These are phyloP conservation scores for Cryptosporidium sp. DNA, from an alignment of 169 alveolate species.

Conservation along the genomic window DNA sequence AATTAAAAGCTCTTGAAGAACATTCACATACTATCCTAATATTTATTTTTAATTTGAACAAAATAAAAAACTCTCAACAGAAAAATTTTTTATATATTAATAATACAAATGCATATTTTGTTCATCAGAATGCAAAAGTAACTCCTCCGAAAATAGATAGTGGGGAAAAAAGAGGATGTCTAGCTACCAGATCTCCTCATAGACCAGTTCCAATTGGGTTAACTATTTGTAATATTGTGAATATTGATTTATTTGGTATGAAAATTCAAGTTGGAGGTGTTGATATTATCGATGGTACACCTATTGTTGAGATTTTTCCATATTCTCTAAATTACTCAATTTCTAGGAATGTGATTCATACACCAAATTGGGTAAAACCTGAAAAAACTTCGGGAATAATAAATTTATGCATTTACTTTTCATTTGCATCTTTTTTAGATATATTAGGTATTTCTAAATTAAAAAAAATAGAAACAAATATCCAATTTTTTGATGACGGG, in stretches of 20 bases:
- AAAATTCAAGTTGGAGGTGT: conserved; percentile 21
- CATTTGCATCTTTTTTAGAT: conserved; percentile 51
- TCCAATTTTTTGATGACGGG: conserved; percentile 6
- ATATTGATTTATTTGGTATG: conserved; percentile 12
- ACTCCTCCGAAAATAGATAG: conserved; percentile 53
- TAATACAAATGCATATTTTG: conserved; percentile 1
- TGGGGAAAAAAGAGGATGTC: conserved; percentile 45
- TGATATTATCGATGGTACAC: conserved; percentile 53
- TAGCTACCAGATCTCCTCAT: conserved; percentile 68
- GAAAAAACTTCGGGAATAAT: not conserved
- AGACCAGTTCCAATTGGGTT: conserved; percentile 44
- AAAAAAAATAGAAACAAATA: not conserved
- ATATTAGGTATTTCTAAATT: not conserved
- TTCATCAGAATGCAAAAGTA: conserved; percentile 29
- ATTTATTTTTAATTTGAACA: conserved; percentile 40
- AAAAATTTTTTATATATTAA: not conserved
- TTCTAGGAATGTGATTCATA: not conserved
- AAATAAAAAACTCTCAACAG: not conserved
- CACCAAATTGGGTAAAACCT: conserved; percentile 21
- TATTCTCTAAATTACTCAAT: conserved; percentile 14
- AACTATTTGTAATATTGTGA: conserved; percentile 7
- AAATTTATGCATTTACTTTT: conserved; percentile 19
- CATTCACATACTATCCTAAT: conserved; percentile 13
- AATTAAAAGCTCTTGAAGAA: not conserved
- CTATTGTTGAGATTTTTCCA: conserved; percentile 41